Percentiles rank a stretch among this genome's conserved stretches.
These are phyloP conservation scores for Hymenoscyphus scutula DNA, from an alignment of 2,329 filamentous ascomycete species.

Conservation along the genomic window DNA sequence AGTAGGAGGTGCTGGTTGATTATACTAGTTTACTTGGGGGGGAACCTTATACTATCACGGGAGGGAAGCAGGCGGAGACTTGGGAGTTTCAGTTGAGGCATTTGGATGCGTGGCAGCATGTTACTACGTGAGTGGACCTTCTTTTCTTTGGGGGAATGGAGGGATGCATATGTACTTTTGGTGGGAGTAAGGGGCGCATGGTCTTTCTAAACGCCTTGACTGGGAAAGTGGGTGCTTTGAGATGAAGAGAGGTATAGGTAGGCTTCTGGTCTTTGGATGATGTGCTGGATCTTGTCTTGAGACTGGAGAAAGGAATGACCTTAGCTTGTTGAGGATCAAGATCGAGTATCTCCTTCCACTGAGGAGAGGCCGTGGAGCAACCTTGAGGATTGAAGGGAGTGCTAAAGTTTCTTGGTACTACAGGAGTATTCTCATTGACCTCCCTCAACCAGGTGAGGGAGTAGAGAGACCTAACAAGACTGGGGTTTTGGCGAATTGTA, in stretches of 20 bases:
- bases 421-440: constrained; percentile 7
- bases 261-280: too few relatives aligned
- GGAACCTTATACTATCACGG: not conserved
- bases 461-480: not conserved
- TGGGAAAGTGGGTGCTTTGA: too few relatives aligned
- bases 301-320: too few relatives aligned
- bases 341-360: too few relatives aligned
- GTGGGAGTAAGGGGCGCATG: too few relatives aligned
- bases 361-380: too few relatives aligned
- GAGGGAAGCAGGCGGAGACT: constrained; percentile 3
- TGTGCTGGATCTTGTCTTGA: not conserved
- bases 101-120: constrained; percentile 7
- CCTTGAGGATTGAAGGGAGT: too few relatives aligned
- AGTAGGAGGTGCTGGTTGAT: not conserved
- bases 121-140: constrained; percentile 2
- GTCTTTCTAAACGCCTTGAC: too few relatives aligned
- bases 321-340: too few relatives aligned
- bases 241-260: too few relatives aligned
- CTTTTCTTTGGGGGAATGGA: not conserved
- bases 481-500: constrained; percentile 3
- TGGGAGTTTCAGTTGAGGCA: constrained; percentile 4
- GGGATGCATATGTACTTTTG: not conserved
- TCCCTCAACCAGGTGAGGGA: constrained; percentile 4
- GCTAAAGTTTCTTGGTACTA: too few relatives aligned
- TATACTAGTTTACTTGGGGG: constrained; percentile 11